Evolutionary conservation across 148 eudicot species (phyloP).

Genomic region (Vaccinium darrowii): DNA sequence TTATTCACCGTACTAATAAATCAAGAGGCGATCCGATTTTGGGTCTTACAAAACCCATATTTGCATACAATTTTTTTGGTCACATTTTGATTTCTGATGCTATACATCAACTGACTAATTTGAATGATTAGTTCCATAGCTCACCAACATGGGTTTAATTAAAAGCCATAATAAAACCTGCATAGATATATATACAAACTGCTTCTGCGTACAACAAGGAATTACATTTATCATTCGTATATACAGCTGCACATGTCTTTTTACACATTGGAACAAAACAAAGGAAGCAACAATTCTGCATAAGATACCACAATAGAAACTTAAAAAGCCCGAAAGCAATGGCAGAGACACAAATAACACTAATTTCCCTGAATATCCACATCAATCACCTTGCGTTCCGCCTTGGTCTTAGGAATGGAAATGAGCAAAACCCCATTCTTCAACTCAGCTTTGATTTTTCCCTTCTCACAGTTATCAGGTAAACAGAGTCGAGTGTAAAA

Average conservation of each 20-base stretch:
- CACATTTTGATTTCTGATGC: no score
- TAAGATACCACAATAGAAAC: not conserved
- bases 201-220: not conserved
- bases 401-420: constrained; percentile 54
- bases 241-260: not conserved
- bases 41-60: no score
- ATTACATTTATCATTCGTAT: not conserved
- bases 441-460: constrained; percentile 65
- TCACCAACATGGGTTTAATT: not conserved
- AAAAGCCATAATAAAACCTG: not conserved
- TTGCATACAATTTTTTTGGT: no score
- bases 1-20: no score
- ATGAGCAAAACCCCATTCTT: constrained; percentile 72
- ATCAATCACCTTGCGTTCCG: constrained; percentile 58
- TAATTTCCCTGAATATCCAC: constrained; percentile 42
- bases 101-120: no score
- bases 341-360: no score
- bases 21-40: no score
- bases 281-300: not conserved
- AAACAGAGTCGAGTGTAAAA: constrained; percentile 53
- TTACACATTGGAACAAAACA: not conserved
- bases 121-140: not conserved
- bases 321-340: not conserved
- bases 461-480: constrained; percentile 59
- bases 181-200: not conserved